phyloP scores from a whole-genome alignment of 768 basidiomycete genomes.

The Mycena kentingensis region DNA sequence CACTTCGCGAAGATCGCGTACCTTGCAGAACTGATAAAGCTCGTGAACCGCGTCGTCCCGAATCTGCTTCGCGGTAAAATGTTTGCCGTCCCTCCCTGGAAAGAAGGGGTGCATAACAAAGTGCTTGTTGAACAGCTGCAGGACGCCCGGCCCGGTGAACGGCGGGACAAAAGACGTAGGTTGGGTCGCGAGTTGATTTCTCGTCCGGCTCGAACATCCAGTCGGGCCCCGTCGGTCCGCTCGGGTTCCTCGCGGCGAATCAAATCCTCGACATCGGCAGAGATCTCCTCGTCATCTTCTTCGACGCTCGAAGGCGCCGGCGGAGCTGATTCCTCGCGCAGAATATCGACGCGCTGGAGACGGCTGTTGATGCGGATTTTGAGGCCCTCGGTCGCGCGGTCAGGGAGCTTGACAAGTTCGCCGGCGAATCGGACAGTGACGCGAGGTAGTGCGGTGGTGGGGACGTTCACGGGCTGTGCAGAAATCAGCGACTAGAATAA shows the following conservation, averaged over 20 bases:
- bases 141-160: slow-evolving; percentile 28
- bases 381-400: neutral
- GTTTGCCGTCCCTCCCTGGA: slow-evolving; percentile 21
- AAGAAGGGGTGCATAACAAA: slow-evolving; percentile 32
- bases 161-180: slow-evolving; percentile 33
- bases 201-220: slow-evolving; percentile 33
- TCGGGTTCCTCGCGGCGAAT: neutral
- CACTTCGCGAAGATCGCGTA: slow-evolving; percentile 23
- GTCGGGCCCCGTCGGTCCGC: slow-evolving; percentile 23
- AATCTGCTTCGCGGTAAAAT: slow-evolving; percentile 23
- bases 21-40: slow-evolving; percentile 36
- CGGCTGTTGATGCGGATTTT: neutral
- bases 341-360: neutral
- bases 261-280: slow-evolving; percentile 7
- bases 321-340: neutral
- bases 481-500: neutral
- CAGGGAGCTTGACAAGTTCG: neutral
- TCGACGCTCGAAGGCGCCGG: slow-evolving; percentile 1
- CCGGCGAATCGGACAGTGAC: neutral
- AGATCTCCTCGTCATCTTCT: slow-evolving; percentile 23
- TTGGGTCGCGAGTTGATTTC: slow-evolving; percentile 13
- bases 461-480: neutral
- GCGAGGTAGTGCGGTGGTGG: neutral
- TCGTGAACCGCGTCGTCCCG: slow-evolving; percentile 29
- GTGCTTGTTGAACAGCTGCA: slow-evolving; percentile 32